These are phyloP conservation scores for Apiotrichum siamense DNA, from an alignment of 1,284 basidiomycete species.

Conservation along the genomic window DNA sequence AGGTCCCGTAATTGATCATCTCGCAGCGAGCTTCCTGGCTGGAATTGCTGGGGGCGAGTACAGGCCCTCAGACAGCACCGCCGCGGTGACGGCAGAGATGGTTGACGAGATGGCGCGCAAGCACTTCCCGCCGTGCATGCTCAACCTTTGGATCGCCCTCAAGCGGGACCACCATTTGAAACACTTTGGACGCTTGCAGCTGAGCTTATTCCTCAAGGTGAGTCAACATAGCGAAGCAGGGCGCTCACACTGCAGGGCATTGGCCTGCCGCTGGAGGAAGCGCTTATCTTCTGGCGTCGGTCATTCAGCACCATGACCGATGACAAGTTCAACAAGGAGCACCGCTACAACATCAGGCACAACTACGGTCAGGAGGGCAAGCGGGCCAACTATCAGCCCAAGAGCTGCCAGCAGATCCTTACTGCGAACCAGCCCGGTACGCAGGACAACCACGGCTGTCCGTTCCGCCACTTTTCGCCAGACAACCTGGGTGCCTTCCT, in stretches of 20 bases:
- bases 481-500: slow-evolving; percentile 79
- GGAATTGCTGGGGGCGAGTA: slow-evolving; percentile 58
- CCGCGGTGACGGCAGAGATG: slow-evolving; percentile 82
- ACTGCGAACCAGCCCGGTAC: slow-evolving; percentile 67
- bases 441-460: slow-evolving; percentile 82
- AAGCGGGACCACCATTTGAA: slow-evolving; percentile 79
- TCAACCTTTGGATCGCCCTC: slow-evolving; percentile 75
- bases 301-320: slow-evolving; percentile 75
- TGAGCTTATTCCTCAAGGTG: slow-evolving; percentile 93
- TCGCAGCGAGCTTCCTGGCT: slow-evolving; percentile 89
- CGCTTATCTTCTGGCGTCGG: slow-evolving; percentile 86
- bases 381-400: slow-evolving; percentile 88
- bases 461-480: slow-evolving; percentile 82
- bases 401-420: slow-evolving; percentile 89
- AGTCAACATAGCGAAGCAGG: slow-evolving; percentile 9
- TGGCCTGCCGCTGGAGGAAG: slow-evolving; percentile 91
- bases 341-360: slow-evolving; percentile 96
- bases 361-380: slow-evolving; percentile 91
- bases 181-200: slow-evolving; percentile 86
- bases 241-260: slow-evolving; percentile 59
- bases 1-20: slow-evolving; percentile 81
- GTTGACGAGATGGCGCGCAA: slow-evolving; percentile 77
- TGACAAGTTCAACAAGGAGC: slow-evolving; percentile 97
- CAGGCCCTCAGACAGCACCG: slow-evolving; percentile 49
- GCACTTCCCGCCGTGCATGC: slow-evolving; percentile 97